A percentile compares a stretch with the other conserved stretches of the same genome.
Evolutionary conservation across 1,139 yeast genomes (phyloP).

Genomic region (Suhomyces anneliseae): DNA sequence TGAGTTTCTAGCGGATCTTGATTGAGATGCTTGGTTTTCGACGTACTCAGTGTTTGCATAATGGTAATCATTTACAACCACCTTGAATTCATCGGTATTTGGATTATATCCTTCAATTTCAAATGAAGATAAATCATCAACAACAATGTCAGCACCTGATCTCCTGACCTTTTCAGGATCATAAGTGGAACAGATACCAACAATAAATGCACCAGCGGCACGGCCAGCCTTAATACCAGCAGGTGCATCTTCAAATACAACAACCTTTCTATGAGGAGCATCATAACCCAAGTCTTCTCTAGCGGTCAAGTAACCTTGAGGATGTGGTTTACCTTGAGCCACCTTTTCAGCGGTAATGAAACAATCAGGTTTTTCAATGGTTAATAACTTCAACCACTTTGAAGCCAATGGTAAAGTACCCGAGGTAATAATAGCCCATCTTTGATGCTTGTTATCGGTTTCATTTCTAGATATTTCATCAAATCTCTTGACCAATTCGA

Average conservation of each 20-base stretch:
- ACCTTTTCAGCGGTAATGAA: slow-evolving; percentile 83
- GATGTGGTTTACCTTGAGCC: slow-evolving; percentile 76
- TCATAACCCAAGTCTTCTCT: slow-evolving; percentile 58
- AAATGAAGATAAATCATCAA: slow-evolving; percentile 61
- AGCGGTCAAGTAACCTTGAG: slow-evolving; percentile 73
- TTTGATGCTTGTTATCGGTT: slow-evolving; percentile 47
- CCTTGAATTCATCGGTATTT: slow-evolving; percentile 48
- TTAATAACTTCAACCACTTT: slow-evolving; percentile 71
- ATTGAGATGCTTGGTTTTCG: slow-evolving; percentile 4
- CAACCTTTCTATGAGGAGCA: slow-evolving; percentile 46
- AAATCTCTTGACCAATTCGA: slow-evolving; percentile 58
- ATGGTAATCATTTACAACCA: slow-evolving; percentile 43
- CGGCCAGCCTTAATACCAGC: slow-evolving; percentile 85
- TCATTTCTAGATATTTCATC: slow-evolving; percentile 37
- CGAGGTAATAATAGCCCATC: slow-evolving; percentile 84
- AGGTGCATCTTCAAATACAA: slow-evolving; percentile 86
- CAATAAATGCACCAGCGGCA: slow-evolving; percentile 77
- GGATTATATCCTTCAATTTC: slow-evolving; percentile 42
- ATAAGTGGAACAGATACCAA: slow-evolving; percentile 82
- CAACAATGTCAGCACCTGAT: slow-evolving; percentile 80
- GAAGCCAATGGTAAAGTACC: slow-evolving; percentile 77
- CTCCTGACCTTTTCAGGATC: slow-evolving; percentile 63
- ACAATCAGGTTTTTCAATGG: slow-evolving; percentile 61
- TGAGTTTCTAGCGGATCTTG: slow-evolving; percentile 7
- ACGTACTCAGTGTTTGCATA: slow-evolving; percentile 43